phyloP scores from a whole-genome alignment of 1,284 basidiomycete species.

The Coriolopsis trogii region DNA sequence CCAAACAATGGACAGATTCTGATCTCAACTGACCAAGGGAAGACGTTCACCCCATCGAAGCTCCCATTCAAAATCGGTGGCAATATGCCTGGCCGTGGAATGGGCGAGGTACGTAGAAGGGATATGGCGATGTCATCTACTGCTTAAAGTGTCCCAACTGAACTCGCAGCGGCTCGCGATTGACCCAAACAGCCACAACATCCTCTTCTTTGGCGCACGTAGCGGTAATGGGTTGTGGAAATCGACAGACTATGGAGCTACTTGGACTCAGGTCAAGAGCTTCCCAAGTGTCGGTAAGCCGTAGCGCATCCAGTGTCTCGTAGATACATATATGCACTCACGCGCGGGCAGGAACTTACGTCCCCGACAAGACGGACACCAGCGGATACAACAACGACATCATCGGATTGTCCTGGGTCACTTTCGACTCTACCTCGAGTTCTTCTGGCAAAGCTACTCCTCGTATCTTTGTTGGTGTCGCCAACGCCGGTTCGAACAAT shows the following conservation, averaged over 20 bases:
- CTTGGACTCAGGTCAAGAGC: slow-evolving; percentile 58
- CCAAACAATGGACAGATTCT: slow-evolving; percentile 68
- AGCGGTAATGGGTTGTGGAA: slow-evolving; percentile 69
- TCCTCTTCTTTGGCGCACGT: slow-evolving; percentile 64
- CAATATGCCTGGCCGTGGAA: slow-evolving; percentile 71
- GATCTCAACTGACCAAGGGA: slow-evolving; percentile 60
- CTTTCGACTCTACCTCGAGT: slow-evolving; percentile 63
- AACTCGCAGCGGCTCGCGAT: slow-evolving; percentile 56
- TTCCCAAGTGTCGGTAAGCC: slow-evolving; percentile 56
- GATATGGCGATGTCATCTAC: too few relatives aligned
- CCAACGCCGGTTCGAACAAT: slow-evolving; percentile 53
- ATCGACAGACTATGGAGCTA: slow-evolving; percentile 57
- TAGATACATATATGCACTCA: too few relatives aligned
- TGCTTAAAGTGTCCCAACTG: neutral
- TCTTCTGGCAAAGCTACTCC: slow-evolving; percentile 54
- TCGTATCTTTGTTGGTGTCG: slow-evolving; percentile 70
- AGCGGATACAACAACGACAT: slow-evolving; percentile 59
- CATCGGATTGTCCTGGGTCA: slow-evolving; percentile 65
- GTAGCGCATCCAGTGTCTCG: too few relatives aligned
- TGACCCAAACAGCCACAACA: slow-evolving; percentile 62
- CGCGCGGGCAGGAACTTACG: slow-evolving; percentile 48
- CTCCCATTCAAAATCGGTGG: slow-evolving; percentile 69
- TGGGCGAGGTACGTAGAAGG: slow-evolving; percentile 36
- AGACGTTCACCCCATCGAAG: slow-evolving; percentile 50
- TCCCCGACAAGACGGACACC: slow-evolving; percentile 56